phyloP scores from a whole-genome alignment of 441 rosid species.

The Populus hybrid region DNA sequence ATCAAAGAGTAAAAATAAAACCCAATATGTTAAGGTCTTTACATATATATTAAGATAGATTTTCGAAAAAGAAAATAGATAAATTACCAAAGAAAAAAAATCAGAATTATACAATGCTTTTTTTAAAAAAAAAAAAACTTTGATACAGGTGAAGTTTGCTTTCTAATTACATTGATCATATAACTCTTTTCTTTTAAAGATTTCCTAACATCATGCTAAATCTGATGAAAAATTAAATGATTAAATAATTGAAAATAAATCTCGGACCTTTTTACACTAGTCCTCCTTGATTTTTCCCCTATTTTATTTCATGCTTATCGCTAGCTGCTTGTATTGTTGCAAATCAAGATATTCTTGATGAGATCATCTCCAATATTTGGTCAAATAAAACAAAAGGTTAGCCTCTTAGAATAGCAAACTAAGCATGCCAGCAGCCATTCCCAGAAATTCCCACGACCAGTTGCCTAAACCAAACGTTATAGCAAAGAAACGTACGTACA shows the following conservation, averaged over 20 bases:
- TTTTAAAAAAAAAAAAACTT: too few relatives aligned
- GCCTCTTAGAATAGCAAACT: constrained; percentile 13
- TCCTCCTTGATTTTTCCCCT: background rate
- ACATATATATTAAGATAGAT: too few relatives aligned
- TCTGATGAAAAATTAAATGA: too few relatives aligned
- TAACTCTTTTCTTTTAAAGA: too few relatives aligned
- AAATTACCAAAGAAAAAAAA: too few relatives aligned
- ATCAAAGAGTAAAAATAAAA: background rate
- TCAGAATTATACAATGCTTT: too few relatives aligned
- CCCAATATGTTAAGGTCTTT: background rate
- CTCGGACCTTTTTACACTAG: background rate
- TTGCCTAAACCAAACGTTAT: constrained; percentile 27
- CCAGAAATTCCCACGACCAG: constrained; percentile 17
- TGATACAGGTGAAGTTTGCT: too few relatives aligned
- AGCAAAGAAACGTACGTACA: constrained; percentile 1
- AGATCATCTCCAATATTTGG: constrained; percentile 2
- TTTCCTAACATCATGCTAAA: too few relatives aligned
- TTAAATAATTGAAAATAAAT: background rate
- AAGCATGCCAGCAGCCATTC: constrained; percentile 17
- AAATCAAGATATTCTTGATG: constrained; percentile 21
- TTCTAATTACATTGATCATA: too few relatives aligned
- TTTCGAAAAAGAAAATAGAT: too few relatives aligned
- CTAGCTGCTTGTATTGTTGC: background rate
- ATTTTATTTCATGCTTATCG: background rate
- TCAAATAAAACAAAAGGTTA: constrained; percentile 12